Conservation (phyloP, 1,139 yeast species). For the Candida mesenterica region DNA sequence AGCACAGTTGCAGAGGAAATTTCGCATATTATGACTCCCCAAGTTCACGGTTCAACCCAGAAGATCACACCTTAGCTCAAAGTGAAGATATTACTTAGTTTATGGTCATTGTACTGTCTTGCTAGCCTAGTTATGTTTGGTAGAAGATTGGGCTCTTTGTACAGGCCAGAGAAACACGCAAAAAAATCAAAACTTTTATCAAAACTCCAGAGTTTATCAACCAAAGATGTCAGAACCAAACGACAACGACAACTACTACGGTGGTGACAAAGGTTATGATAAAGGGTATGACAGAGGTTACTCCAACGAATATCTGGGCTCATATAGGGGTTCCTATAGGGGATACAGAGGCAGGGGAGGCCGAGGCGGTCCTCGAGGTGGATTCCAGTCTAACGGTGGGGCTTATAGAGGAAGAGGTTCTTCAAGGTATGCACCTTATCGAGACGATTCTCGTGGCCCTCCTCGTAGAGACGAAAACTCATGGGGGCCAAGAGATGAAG, state of each 20-base stretch:
- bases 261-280: conserved; percentile 4
- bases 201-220: no score
- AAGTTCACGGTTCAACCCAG: no score
- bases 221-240: not conserved
- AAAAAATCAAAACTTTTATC: no score
- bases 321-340: conserved; percentile 3
- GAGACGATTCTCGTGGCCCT: not conserved
- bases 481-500: conserved; percentile 2
- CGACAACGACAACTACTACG: conserved; percentile 3
- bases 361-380: not conserved
- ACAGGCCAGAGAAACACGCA: no score
- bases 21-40: no score
- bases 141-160: no score
- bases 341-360: conserved; percentile 13
- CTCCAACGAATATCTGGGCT: conserved; percentile 1
- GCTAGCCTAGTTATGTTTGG: no score
- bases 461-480: conserved; percentile 2
- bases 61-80: no score
- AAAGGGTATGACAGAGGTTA: conserved; percentile 2
- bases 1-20: no score
- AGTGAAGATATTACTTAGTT: no score
- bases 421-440: conserved; percentile 3
- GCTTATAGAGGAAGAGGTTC: conserved; percentile 13
- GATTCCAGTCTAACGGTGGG: conserved; percentile 6
- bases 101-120: no score